These are phyloP conservation scores for Zygoascus hellenicus DNA, from an alignment of 1,139 yeast genomes.

Conservation along the genomic window DNA sequence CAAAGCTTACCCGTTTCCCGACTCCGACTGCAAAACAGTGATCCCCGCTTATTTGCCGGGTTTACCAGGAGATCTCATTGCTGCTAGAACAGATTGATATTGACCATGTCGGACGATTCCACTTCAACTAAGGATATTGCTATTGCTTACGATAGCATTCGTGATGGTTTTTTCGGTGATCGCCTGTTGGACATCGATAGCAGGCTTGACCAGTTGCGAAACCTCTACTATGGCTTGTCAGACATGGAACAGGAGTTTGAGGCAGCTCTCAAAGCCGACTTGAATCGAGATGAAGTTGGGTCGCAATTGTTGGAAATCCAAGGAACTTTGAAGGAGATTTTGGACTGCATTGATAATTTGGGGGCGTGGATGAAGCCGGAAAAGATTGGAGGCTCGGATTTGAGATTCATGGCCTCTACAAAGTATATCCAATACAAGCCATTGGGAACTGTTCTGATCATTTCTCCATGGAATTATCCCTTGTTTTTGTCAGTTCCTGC, in stretches of 20 bases:
- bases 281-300: slow-evolving; percentile 59
- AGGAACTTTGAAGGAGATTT: slow-evolving; percentile 50
- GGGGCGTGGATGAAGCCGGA: slow-evolving; percentile 59
- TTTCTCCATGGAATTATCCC: slow-evolving; percentile 89
- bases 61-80: no score
- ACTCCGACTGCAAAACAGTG: no score
- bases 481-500: slow-evolving; percentile 59
- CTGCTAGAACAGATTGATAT: no score
- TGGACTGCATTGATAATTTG: slow-evolving; percentile 54
- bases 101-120: slow-evolving; percentile 1
- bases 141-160: slow-evolving; percentile 35
- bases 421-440: slow-evolving; percentile 61
- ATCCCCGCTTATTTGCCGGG: no score
- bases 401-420: slow-evolving; percentile 42
- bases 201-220: slow-evolving; percentile 60
- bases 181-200: slow-evolving; percentile 51
- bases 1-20: neutral
- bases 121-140: slow-evolving; percentile 4
- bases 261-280: slow-evolving; percentile 59
- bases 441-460: slow-evolving; percentile 66
- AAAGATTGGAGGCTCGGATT: slow-evolving; percentile 42
- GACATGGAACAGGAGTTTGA: slow-evolving; percentile 54
- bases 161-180: slow-evolving; percentile 42
- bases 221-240: slow-evolving; percentile 57
- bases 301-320: slow-evolving; percentile 53